phyloP scores from a whole-genome alignment of 257 asterid genomes.

The Penstemon davidsonii region DNA sequence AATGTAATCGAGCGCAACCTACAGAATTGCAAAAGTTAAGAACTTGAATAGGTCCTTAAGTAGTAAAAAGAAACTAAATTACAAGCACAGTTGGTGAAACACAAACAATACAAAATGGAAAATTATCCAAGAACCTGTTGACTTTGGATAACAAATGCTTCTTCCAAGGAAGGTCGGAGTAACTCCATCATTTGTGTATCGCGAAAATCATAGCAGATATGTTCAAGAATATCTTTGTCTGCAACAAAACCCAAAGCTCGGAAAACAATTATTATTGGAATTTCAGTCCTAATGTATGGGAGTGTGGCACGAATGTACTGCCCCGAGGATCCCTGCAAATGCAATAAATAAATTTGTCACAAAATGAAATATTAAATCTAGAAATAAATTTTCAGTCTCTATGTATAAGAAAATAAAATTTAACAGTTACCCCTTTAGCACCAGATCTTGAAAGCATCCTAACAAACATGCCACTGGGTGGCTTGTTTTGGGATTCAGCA shows the following conservation, averaged over 20 bases:
- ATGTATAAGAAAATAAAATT: conserved; percentile 2
- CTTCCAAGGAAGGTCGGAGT: conserved; percentile 94
- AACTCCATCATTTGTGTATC: conserved; percentile 98
- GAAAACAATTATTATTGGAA: conserved; percentile 90
- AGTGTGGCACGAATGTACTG: conserved; percentile 95
- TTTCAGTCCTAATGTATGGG: conserved; percentile 92
- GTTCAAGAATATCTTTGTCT: conserved; percentile 94
- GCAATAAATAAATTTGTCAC: conserved; percentile 5
- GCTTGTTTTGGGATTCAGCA: conserved; percentile 97
- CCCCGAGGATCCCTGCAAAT: conserved; percentile 91
- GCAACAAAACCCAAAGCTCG: conserved; percentile 97
- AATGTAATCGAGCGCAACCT: conserved; percentile 97
- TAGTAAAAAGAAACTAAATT: no score
- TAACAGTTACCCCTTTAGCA: conserved; percentile 82
- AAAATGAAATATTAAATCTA: no score
- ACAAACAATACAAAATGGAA: not conserved
- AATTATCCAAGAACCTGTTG: conserved; percentile 59
- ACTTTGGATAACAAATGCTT: conserved; percentile 96
- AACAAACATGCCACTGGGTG: conserved; percentile 95
- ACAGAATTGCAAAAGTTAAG: conserved; percentile 8
- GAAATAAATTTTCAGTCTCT: not conserved
- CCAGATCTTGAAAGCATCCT: conserved; percentile 98
- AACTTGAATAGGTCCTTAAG: no score
- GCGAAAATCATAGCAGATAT: conserved; percentile 85
- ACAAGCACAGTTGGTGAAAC: no score